A percentile compares a stretch with the other conserved stretches of the same genome.
Evolutionary conservation across 495 filamentous ascomycete genomes (phyloP).

Genomic region (Talaromyces ruber): DNA sequence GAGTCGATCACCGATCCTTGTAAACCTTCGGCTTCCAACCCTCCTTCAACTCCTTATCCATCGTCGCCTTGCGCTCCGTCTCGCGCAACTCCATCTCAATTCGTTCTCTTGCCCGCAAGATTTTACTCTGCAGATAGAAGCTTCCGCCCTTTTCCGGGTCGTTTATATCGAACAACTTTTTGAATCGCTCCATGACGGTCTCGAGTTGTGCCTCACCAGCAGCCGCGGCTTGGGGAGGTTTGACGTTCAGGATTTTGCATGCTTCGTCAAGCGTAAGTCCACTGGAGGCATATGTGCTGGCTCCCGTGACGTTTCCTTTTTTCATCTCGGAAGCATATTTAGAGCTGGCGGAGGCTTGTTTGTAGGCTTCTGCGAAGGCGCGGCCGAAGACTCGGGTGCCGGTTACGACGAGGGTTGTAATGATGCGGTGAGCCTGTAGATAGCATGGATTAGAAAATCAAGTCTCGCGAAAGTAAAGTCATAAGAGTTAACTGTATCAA

Average conservation of each 20-base stretch:
- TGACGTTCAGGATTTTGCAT: constrained; percentile 95
- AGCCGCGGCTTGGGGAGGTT: constrained; percentile 57
- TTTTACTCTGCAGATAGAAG: constrained; percentile 97
- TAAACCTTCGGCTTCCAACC: constrained; percentile 94
- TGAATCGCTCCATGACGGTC: constrained; percentile 75
- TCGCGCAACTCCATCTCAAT: constrained; percentile 70
- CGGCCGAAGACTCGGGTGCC: constrained; percentile 87
- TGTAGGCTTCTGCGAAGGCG: constrained; percentile 85
- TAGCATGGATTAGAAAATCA: background rate
- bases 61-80: constrained; percentile 37
- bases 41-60: constrained; percentile 63
- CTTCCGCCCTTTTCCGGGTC: constrained; percentile 92
- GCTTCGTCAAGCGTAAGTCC: constrained; percentile 91
- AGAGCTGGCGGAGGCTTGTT: constrained; percentile 77
- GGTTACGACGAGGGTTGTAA: constrained; percentile 85
- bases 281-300: constrained; percentile 47
- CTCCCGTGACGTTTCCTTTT: constrained; percentile 34
- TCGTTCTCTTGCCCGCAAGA: constrained; percentile 80
- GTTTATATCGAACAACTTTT: constrained; percentile 88
- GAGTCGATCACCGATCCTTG: constrained; percentile 59
- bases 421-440: constrained; percentile 84
- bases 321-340: constrained; percentile 67
- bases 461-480: background rate
- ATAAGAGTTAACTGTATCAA: background rate
- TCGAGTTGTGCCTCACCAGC: constrained; percentile 65